A percentile compares a stretch with the other conserved stretches of the same genome.
phyloP scores from a whole-genome alignment of 805 yeast genomes.

The Candida corydali region DNA sequence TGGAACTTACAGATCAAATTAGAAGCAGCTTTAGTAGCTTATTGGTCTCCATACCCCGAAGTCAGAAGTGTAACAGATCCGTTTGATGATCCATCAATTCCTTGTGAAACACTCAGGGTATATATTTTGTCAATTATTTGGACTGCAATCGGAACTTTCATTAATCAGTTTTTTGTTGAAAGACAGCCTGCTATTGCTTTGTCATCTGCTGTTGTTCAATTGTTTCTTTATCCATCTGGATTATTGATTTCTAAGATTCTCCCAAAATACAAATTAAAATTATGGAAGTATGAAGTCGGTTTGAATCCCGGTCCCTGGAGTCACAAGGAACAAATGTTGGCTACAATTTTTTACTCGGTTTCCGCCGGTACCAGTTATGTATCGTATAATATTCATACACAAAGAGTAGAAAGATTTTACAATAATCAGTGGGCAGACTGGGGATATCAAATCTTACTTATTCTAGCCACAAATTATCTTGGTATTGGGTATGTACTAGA shows the following conservation, averaged over 20 bases:
- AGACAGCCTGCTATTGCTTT: slow-evolving; percentile 47
- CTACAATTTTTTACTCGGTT: slow-evolving; percentile 44
- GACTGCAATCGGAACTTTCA: slow-evolving; percentile 48
- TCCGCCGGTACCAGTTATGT: slow-evolving; percentile 21
- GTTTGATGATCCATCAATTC: slow-evolving; percentile 14
- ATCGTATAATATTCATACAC: slow-evolving; percentile 20
- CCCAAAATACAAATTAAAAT: slow-evolving; percentile 30
- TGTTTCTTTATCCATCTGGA: slow-evolving; percentile 44
- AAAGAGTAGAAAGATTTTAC: slow-evolving; percentile 18
- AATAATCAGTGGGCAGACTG: slow-evolving; percentile 20
- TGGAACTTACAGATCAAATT: slow-evolving; percentile 24
- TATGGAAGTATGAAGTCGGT: slow-evolving; percentile 18
- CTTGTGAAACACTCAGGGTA: slow-evolving; percentile 39
- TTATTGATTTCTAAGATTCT: slow-evolving; percentile 22
- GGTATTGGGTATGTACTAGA: slow-evolving; percentile 19
- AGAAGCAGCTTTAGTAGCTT: slow-evolving; percentile 39
- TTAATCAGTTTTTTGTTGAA: slow-evolving; percentile 53
- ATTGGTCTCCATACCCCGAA: slow-evolving; percentile 27
- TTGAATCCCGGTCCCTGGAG: slow-evolving; percentile 55
- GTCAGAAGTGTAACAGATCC: slow-evolving; percentile 24
- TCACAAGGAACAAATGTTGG: slow-evolving; percentile 61
- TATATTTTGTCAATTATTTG: slow-evolving; percentile 49
- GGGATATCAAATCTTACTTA: slow-evolving; percentile 22
- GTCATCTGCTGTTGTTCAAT: slow-evolving; percentile 37
- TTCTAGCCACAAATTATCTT: slow-evolving; percentile 19